A percentile compares a stretch with the other conserved stretches of the same genome.
phyloP scores from a whole-genome alignment of 2,329 filamentous ascomycete species.

The Phyllosticta citribraziliensis region DNA sequence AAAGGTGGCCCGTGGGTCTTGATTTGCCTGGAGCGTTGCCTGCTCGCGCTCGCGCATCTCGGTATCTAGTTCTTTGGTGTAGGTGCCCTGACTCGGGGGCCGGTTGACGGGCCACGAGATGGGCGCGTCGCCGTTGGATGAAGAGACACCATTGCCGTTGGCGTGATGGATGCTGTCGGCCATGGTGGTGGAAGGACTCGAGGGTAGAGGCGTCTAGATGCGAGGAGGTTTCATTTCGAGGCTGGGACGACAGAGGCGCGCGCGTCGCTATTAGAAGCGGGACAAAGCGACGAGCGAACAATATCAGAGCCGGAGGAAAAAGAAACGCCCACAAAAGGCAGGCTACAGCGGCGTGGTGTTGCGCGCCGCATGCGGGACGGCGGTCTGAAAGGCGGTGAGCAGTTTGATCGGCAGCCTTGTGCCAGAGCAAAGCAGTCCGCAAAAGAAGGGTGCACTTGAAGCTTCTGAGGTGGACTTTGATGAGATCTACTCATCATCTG shows the following conservation, averaged over 20 bases:
- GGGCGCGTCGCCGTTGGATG: not conserved
- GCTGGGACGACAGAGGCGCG: not conserved
- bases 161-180: not conserved
- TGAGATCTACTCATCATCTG: no score
- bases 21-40: constrained; percentile 12
- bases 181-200: not conserved
- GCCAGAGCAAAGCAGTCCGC: no score
- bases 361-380: not conserved
- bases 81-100: constrained; percentile 16
- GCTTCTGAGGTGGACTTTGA: no score
- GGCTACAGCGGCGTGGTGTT: not conserved
- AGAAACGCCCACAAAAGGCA: not conserved
- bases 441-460: no score
- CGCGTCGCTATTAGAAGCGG: not conserved
- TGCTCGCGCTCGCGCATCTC: constrained; percentile 19
- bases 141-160: not conserved
- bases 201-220: not conserved
- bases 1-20: not conserved
- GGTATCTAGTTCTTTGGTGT: constrained; percentile 21
- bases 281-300: constrained; percentile 1
- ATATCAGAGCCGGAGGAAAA: not conserved
- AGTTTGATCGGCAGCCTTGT: not conserved
- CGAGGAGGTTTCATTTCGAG: not conserved
- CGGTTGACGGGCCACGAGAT: constrained; percentile 24
- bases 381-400: not conserved